phyloP scores from a whole-genome alignment of 306 rosid genomes.

The Glycine soja region DNA sequence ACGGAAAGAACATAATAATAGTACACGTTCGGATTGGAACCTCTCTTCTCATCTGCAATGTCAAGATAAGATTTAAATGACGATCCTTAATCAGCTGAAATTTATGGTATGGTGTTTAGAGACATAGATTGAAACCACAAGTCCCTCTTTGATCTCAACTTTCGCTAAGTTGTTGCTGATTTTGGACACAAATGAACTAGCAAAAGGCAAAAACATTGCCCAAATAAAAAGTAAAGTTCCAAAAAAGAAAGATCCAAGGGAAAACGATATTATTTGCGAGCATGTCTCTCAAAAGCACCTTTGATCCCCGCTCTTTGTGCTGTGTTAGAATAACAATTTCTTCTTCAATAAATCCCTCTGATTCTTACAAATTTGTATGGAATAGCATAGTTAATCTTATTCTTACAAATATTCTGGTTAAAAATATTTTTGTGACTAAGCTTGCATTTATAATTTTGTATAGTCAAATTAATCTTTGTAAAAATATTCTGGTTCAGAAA shows the following conservation, averaged over 20 bases:
- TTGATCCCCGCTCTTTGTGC: neutral
- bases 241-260: conserved; percentile 37
- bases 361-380: too few relatives aligned
- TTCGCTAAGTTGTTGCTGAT: conserved; percentile 28
- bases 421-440: too few relatives aligned
- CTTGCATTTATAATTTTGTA: too few relatives aligned
- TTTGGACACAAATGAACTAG: conserved; percentile 11
- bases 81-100: too few relatives aligned
- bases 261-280: conserved; percentile 30
- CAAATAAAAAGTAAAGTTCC: conserved; percentile 5
- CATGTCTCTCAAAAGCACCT: conserved; percentile 24
- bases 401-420: too few relatives aligned
- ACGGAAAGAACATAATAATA: neutral
- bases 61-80: neutral
- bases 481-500: too few relatives aligned
- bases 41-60: neutral
- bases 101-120: too few relatives aligned
- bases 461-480: too few relatives aligned
- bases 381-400: too few relatives aligned
- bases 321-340: too few relatives aligned
- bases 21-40: neutral
- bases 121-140: neutral
- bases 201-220: neutral
- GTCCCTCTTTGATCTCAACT: neutral
- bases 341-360: too few relatives aligned